Percentiles rank a stretch among this genome's conserved stretches.
Conservation (phyloP, 176 grass and related monocot genomes). For the Themeda triandra region DNA sequence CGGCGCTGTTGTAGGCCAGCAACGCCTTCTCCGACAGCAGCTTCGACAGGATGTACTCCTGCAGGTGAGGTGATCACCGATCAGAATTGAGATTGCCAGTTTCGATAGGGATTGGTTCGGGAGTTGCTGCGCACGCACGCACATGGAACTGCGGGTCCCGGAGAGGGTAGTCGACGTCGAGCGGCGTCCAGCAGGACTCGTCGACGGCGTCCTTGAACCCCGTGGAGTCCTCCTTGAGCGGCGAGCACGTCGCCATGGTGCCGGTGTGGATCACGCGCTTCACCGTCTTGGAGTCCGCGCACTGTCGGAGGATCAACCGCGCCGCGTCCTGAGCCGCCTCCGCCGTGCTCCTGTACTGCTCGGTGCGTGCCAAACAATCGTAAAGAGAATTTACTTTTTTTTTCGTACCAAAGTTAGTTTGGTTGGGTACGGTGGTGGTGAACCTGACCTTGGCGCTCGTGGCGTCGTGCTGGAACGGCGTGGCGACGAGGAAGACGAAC, state of each 20-base stretch:
- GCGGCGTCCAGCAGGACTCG: slow-evolving; percentile 45
- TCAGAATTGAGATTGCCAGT: neutral
- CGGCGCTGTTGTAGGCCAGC: slow-evolving; percentile 23
- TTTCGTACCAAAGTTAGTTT: too few relatives aligned
- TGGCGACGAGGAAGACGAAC: slow-evolving; percentile 59
- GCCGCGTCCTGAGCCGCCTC: slow-evolving; percentile 32
- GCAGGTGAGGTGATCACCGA: neutral
- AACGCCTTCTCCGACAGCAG: slow-evolving; percentile 40
- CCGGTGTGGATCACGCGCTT: slow-evolving; percentile 48
- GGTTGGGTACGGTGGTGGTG: too few relatives aligned
- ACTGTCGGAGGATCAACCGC: slow-evolving; percentile 37
- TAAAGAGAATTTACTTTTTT: neutral
- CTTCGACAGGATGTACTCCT: slow-evolving; percentile 31
- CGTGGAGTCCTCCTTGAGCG: slow-evolving; percentile 20
- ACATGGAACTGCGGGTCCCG: slow-evolving; percentile 24
- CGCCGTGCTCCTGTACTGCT: slow-evolving; percentile 41
- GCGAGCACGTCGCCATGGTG: slow-evolving; percentile 16
- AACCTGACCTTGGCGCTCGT: neutral
- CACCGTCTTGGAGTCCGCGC: slow-evolving; percentile 30
- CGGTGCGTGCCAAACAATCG: neutral
- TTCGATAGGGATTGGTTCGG: too few relatives aligned
- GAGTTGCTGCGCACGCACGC: neutral
- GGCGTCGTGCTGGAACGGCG: slow-evolving; percentile 5
- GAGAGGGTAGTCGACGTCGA: slow-evolving; percentile 31
- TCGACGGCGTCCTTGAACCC: slow-evolving; percentile 26